Base-by-base conservation (phyloP, 202 grass and related monocot genomes). In the Hordeum pubiflorum region DNA sequence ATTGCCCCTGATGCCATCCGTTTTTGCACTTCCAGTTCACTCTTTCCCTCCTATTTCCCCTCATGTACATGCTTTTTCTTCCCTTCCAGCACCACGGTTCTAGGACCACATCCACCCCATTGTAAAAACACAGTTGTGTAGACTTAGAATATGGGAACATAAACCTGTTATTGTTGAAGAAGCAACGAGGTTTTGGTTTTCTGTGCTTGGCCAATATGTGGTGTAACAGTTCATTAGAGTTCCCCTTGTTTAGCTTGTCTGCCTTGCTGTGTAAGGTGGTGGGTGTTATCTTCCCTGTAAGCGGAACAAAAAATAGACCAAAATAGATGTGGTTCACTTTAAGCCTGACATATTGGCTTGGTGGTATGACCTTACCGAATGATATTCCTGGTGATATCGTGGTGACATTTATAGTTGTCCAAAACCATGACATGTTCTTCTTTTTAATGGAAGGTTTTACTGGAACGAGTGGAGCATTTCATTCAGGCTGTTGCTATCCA, bases 381-480 rank as follows among this genome's bases (percentile, higher is more conserved):
- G 58, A 20, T 33, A 33, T 11, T 29, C 17, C 39, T 8, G 2
- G 22, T 21, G 24, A 58, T 50, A 13, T 41, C 6, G 13, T 8
- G 3, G 1, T 58, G 31, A 73, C n/a, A 62, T 40, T 75, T 24
- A 22, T 22, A 21, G 33, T 61, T 58, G 38, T 34, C 83, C 72
- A 57, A 83, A 74, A 68, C 77, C 29, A 76, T 87, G 36, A 72
- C 24, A 74, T 44, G 83, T 72, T 85, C 55, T 62, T 18, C 38
- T 50, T 89, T 89, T 76, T 3, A 50, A 79, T n/a, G 29, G 75
- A 78, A 97, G 96, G 96, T 98, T 85, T 73, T 85, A 81, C 88
- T 98, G 76, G 96, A 98, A 75, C 77, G 90, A 58, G 92, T 98
- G 82, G 96, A 95, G 61, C 92, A 98, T 85, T 98, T 98, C 37